Evolutionary conservation across 75 land plant genomes (phyloP), one percentile per base, ranked within the genome.

Genomic region (Chamaecyparis obtusa): DNA sequence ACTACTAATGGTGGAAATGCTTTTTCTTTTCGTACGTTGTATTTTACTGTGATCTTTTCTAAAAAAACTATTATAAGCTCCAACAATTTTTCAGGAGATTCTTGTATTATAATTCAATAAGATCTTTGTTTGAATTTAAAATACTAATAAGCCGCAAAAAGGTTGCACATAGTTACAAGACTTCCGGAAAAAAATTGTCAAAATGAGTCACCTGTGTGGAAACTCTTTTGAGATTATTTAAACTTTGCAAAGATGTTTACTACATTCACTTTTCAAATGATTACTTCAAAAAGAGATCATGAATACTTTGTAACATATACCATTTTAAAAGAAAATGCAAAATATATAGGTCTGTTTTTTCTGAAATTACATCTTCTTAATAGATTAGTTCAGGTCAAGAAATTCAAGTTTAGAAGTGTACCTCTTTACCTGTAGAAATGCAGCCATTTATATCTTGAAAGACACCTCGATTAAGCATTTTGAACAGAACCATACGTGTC

Each of bases 381-480:
- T 16, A 85, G 37, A 56, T 24, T 5, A 64, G 5, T 24, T n/a
- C 15, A 48, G 57, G n/a, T 83, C 30, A 54, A 24, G 74, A 44
- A 33, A 44, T 7, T 55, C 37, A 64, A 21, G 90, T 8, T 32
- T 35, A 17, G 71, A 46, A 14, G 51, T 90, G 33, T 91, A 94
- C 99, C 89, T 98, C 99, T 93, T 98, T 98, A 17, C 99, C 99
- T 86, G 99, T 98, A 41, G 99, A 98, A 82, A 98, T 96, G 92
- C 99, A 98, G 36, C 99, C 99, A 91, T 98, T 96, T 16, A 98
- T 96, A 57, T 98, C 97, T 87, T 95, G 83, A 49, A 96, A 98
- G 4, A 95, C 92, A 41, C 98, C 97, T 1, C 97, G 97, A 85
- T 98, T 98, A 72, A 98, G 88, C 99, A 98, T 98, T 86, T 98